Percentiles rank a stretch among this genome's conserved stretches.
Conservation (phyloP, 805 yeast species). For the Nakazawaea ishiwadae region DNA sequence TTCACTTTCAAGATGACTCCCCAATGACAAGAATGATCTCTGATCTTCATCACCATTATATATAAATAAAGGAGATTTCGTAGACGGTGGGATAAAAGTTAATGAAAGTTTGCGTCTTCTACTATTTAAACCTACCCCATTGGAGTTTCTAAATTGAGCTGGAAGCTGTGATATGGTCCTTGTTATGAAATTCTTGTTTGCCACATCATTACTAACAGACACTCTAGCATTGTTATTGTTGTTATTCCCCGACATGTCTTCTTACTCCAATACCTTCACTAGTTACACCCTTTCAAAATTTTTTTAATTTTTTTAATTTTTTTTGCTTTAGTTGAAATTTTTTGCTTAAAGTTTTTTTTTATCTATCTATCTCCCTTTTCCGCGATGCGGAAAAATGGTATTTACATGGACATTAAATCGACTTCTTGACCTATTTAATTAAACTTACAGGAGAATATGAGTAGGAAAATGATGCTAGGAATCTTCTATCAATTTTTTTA, state of each 20-base stretch:
- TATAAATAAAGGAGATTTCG: slow-evolving; percentile 29
- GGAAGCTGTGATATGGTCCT: slow-evolving; percentile 22
- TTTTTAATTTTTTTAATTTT: not conserved
- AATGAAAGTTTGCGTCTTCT: slow-evolving; percentile 29
- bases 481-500: too few relatives aligned
- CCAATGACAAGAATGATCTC: slow-evolving; percentile 29
- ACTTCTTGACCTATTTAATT: too few relatives aligned
- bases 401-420: too few relatives aligned
- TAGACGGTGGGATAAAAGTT: slow-evolving; percentile 32
- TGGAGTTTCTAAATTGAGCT: slow-evolving; percentile 20
- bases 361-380: too few relatives aligned
- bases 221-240: not conserved
- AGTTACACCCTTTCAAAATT: not conserved
- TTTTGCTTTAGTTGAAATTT: too few relatives aligned
- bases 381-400: too few relatives aligned
- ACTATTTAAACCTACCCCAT: slow-evolving; percentile 26
- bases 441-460: too few relatives aligned
- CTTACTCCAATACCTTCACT: not conserved
- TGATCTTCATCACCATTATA: slow-evolving; percentile 27
- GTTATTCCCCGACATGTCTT: not conserved
- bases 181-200: slow-evolving; percentile 13
- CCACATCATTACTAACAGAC: not conserved
- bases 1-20: slow-evolving; percentile 24
- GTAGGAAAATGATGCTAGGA: too few relatives aligned
- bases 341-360: too few relatives aligned